Base-by-base conservation (phyloP, 331 rosid genomes). In the Malus hybrid region DNA sequence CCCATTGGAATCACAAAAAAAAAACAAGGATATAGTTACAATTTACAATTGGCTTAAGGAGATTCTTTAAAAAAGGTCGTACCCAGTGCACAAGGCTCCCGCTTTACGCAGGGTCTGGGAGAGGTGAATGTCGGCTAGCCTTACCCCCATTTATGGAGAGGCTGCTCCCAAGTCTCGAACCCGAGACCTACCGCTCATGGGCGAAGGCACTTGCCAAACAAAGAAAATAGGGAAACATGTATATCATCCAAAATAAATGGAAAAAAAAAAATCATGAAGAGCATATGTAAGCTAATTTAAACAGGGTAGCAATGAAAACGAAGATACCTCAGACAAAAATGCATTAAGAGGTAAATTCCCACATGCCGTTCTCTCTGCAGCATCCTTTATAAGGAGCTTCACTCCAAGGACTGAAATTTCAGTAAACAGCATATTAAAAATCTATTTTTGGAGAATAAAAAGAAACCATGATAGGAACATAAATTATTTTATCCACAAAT, bases 281-380 rank as follows among this genome's bases (percentile, higher is more conserved):
- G 28, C 22, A 59, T 61, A 24, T 16, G 44, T 36, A 6, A 42
- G 24, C 42, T 64, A 64, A 10, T 31, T 2, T 15, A 64, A 64
- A 64, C 27, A 32, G 69, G 20, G 69, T 15, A 32, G 69, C 69
- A 32, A 31, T 18, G 13, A 64, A 36, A 64, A 64, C 10, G 46
- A 32, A 16, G 44, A 65, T 65, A 94, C 97, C 95, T 84, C 71
- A 20, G 88, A 80, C n/a, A 82, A 75, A 80, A 87, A 94, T 46
- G 96, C 99, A 75, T 82, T 78, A 20, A 92, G 92, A 61, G 99
- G 77, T 74, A 92, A 71, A 83, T 87, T 81, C 84, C 96, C 92
- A 80, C 61, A 61, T 39, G 77, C 87, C 33, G 88, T 92, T 86
- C 79, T 85, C 91, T 87, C 99, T 61, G 87, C 78, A 76, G 92